A percentile compares a stretch with the other conserved stretches of the same genome.
Conservation (phyloP, 2,329 filamentous ascomycete species). For the Pseudogymnoascus sp. region DNA sequence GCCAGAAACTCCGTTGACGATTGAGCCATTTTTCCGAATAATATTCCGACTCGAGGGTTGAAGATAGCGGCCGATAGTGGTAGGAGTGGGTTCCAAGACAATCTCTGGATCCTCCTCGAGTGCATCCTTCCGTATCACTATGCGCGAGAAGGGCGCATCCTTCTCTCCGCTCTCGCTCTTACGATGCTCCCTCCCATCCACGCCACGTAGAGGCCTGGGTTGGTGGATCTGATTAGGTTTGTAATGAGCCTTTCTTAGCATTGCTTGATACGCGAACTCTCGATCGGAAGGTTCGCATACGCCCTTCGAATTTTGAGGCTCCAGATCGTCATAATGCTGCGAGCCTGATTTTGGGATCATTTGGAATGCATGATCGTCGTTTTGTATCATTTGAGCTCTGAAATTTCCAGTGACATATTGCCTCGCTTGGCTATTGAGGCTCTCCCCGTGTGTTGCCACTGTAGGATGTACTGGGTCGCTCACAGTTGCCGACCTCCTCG, state of each 20-base stretch:
- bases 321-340: neutral
- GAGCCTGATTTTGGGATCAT: neutral
- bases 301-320: neutral
- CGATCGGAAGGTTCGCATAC: neutral
- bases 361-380: neutral
- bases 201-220: neutral
- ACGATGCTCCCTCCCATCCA: neutral
- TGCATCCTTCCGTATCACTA: neutral
- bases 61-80: neutral
- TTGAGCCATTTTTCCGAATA: neutral
- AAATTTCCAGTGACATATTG: neutral
- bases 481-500: neutral
- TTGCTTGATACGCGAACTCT: conserved; percentile 1
- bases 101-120: neutral
- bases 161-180: neutral
- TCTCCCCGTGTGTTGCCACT: neutral
- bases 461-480: neutral
- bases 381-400: neutral
- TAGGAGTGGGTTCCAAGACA: neutral
- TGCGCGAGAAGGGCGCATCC: neutral
- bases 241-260: conserved; percentile 6
- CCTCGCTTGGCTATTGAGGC: neutral
- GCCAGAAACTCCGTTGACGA: too few species aligned
- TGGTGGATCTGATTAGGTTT: neutral
- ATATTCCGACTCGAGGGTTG: neutral